A percentile compares a stretch with the other conserved stretches of the same genome.
These are phyloP conservation scores for Rhynchospora tenuis DNA, from an alignment of 176 grass and related monocot genomes.

Conservation along the genomic window DNA sequence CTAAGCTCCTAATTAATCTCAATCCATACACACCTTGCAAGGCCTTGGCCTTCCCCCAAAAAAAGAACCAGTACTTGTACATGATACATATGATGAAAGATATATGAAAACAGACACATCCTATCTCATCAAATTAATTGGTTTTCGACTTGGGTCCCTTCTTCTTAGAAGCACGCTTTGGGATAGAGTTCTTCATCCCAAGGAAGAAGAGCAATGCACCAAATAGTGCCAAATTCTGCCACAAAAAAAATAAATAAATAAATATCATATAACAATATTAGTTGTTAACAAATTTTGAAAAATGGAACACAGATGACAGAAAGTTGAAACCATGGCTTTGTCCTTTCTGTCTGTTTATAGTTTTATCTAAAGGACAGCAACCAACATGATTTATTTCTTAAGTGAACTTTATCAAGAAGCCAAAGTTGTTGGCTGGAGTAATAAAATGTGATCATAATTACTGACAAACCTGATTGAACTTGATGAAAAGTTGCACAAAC, in stretches of 20 bases:
- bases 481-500: conserved; percentile 60
- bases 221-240: conserved; percentile 71
- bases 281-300: background rate
- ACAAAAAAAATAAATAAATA: background rate
- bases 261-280: background rate
- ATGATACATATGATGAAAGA: conserved; percentile 16
- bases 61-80: conserved; percentile 33
- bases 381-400: background rate
- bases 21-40: conserved; percentile 36
- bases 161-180: conserved; percentile 55
- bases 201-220: conserved; percentile 87
- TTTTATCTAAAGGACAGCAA: background rate
- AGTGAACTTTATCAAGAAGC: background rate
- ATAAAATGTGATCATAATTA: conserved; percentile 1
- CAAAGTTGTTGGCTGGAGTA: background rate
- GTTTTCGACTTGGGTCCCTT: conserved; percentile 62
- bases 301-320: background rate
- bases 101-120: conserved; percentile 24
- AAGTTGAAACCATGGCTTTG: background rate
- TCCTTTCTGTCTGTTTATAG: background rate
- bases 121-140: conserved; percentile 40
- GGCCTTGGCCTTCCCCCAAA: conserved; percentile 7
- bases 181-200: conserved; percentile 89
- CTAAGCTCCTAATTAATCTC: conserved; percentile 24
- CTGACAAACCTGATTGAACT: conserved; percentile 49